These are phyloP conservation scores for Cyclostephanos tholiformis DNA, from an alignment of 108 stramenopile species.

Conservation along the genomic window DNA sequence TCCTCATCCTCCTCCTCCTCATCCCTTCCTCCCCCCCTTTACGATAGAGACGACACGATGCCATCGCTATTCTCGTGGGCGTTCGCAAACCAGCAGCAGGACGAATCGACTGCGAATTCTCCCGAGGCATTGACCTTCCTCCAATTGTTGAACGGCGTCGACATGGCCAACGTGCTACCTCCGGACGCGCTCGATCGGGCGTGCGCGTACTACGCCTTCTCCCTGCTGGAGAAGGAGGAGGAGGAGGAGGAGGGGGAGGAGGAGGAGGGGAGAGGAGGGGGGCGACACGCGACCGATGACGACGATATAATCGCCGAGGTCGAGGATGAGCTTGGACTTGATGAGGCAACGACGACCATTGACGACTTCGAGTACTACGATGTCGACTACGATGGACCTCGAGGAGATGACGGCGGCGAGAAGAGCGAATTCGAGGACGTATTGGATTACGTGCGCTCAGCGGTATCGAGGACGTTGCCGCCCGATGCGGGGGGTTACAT, in stretches of 20 bases:
- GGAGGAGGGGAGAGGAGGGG: conserved; percentile 1
- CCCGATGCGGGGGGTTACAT: conserved; percentile 14
- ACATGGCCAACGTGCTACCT: conserved; percentile 80
- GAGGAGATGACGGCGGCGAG: background rate
- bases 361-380: background rate
- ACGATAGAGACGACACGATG: conserved; percentile 1
- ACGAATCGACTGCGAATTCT: conserved; percentile 54
- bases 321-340: conserved; percentile 45
- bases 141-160: conserved; percentile 68
- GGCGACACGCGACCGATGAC: no score
- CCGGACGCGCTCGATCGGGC: conserved; percentile 49
- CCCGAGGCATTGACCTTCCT: conserved; percentile 73
- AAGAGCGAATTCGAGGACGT: conserved; percentile 11
- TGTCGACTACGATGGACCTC: conserved; percentile 2
- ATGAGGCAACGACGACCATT: background rate
- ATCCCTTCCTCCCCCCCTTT: no score
- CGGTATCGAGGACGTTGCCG: conserved; percentile 32
- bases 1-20: no score
- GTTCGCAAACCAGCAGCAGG: conserved; percentile 34
- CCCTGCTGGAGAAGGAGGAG: conserved; percentile 15
- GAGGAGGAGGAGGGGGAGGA: background rate
- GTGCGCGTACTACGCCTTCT: conserved; percentile 43
- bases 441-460: conserved; percentile 36
- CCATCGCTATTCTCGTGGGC: conserved; percentile 34
- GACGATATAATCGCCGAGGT: conserved; percentile 8